phyloP scores from a whole-genome alignment of 2,329 filamentous ascomycete genomes.

The Claviceps arundinis region DNA sequence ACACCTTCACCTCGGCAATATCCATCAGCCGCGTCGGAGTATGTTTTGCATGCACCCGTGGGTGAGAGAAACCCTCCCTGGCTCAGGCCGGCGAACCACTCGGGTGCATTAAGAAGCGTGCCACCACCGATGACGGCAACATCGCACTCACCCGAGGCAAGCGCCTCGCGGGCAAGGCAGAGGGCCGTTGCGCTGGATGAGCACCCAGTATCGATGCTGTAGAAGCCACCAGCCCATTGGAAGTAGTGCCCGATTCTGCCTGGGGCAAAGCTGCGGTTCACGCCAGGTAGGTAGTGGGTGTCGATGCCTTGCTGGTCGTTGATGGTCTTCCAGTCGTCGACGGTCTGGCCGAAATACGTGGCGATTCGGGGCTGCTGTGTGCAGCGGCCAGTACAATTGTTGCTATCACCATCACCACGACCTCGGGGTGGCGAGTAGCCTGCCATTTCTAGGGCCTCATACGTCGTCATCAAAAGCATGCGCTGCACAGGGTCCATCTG shows the following conservation, averaged over 20 bases:
- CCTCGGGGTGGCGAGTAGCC: background rate
- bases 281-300: slow-evolving; percentile 12
- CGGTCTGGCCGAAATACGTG: slow-evolving; percentile 63
- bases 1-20: slow-evolving; percentile 71
- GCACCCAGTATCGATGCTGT: slow-evolving; percentile 65
- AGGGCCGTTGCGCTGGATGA: slow-evolving; percentile 60
- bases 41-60: slow-evolving; percentile 48
- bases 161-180: slow-evolving; percentile 39
- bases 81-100: slow-evolving; percentile 60
- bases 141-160: slow-evolving; percentile 50
- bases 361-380: slow-evolving; percentile 36
- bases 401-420: background rate
- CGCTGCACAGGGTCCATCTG: slow-evolving; percentile 68
- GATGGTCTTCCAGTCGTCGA: slow-evolving; percentile 65
- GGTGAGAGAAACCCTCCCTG: background rate
- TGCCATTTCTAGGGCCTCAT: slow-evolving; percentile 67
- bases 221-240: slow-evolving; percentile 34
- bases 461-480: slow-evolving; percentile 59
- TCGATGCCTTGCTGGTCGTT: slow-evolving; percentile 61
- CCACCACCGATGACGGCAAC: slow-evolving; percentile 42
- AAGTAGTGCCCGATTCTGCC: slow-evolving; percentile 23
- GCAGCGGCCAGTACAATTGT: background rate
- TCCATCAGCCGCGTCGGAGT: slow-evolving; percentile 67
- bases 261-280: slow-evolving; percentile 1
- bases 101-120: slow-evolving; percentile 45